Percentiles rank a stretch among this genome's conserved stretches.
These are phyloP conservation scores for Kuraishia floccosa DNA, from an alignment of 805 yeast species.

Conservation along the genomic window DNA sequence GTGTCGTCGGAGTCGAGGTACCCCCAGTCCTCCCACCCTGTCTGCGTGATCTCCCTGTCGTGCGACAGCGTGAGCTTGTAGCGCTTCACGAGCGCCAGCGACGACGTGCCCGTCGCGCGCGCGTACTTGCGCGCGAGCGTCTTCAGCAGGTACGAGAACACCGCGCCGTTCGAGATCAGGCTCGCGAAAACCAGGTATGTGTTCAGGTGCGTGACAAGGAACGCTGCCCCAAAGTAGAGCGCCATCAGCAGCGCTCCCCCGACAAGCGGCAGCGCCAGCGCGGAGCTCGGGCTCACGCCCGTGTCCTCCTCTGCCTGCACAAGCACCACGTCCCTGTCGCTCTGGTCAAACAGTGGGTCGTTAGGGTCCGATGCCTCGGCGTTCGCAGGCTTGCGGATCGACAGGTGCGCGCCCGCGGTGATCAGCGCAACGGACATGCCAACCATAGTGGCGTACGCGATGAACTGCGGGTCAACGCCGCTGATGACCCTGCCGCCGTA, in stretches of 20 bases:
- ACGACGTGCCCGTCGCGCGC: constrained; percentile 12
- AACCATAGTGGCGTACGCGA: constrained; percentile 10
- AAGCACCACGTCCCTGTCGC: constrained; percentile 21
- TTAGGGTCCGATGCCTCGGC: constrained; percentile 19
- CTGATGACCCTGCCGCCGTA: constrained; percentile 9
- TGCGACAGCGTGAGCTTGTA: constrained; percentile 28
- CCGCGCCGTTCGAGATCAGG: constrained; percentile 18
- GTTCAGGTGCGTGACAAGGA: too few species aligned
- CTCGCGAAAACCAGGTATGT: constrained; percentile 23
- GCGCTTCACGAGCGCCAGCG: constrained; percentile 19
- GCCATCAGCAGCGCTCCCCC: constrained; percentile 26
- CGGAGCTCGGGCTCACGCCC: constrained; percentile 21
- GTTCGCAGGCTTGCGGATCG: constrained; percentile 18
- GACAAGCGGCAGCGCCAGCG: constrained; percentile 29
- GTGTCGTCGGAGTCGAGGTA: constrained; percentile 13
- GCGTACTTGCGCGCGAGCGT: constrained; percentile 15
- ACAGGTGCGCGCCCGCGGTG: constrained; percentile 20
- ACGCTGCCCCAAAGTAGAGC: constrained; percentile 25
- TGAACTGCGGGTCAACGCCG: constrained; percentile 6
- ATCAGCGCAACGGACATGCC: constrained; percentile 15
- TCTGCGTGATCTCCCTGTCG: constrained; percentile 23
- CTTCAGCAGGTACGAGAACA: constrained; percentile 16
- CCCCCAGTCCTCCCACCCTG: constrained; percentile 28
- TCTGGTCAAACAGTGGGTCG: constrained; percentile 29
- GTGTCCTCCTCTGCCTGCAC: constrained; percentile 9